Percentiles rank a stretch among this genome's conserved stretches.
Conservation (phyloP, 768 basidiomycete genomes). For the Suillus fuscotomentosus region DNA sequence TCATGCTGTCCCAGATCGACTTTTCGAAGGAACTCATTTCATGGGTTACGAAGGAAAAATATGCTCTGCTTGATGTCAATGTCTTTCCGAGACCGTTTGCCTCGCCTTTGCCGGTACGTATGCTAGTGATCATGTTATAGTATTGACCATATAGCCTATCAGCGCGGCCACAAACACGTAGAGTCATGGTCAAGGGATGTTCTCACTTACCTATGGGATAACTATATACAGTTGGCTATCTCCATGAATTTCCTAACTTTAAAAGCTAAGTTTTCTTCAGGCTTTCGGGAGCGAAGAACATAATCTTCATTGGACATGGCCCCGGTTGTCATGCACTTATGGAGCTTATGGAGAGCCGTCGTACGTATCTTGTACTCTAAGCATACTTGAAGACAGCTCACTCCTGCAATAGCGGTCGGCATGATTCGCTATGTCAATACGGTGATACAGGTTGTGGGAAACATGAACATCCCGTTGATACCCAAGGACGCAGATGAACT, state of each 20-base stretch:
- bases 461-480: slow-evolving; percentile 50
- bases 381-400: background rate
- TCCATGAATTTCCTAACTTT: background rate
- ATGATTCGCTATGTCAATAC: slow-evolving; percentile 65
- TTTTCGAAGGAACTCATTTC: slow-evolving; percentile 75
- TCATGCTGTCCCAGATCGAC: slow-evolving; percentile 62
- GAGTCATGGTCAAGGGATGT: slow-evolving; percentile 43
- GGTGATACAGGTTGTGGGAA: slow-evolving; percentile 78
- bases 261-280: slow-evolving; percentile 36
- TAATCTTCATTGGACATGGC: slow-evolving; percentile 87
- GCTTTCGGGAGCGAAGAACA: slow-evolving; percentile 65
- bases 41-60: slow-evolving; percentile 70
- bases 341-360: slow-evolving; percentile 67
- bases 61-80: slow-evolving; percentile 84
- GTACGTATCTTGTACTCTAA: slow-evolving; percentile 40
- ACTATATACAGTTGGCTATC: slow-evolving; percentile 81
- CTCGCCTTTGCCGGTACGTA: slow-evolving; percentile 14
- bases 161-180: slow-evolving; percentile 3
- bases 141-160: background rate
- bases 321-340: slow-evolving; percentile 77
- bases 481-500: slow-evolving; percentile 58
- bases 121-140: background rate
- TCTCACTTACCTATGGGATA: slow-evolving; percentile 91
- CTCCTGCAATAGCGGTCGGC: slow-evolving; percentile 36
- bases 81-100: slow-evolving; percentile 62